Evolutionary conservation across 1,284 basidiomycete genomes (phyloP).

Genomic region (Rhodotorula sp.): DNA sequence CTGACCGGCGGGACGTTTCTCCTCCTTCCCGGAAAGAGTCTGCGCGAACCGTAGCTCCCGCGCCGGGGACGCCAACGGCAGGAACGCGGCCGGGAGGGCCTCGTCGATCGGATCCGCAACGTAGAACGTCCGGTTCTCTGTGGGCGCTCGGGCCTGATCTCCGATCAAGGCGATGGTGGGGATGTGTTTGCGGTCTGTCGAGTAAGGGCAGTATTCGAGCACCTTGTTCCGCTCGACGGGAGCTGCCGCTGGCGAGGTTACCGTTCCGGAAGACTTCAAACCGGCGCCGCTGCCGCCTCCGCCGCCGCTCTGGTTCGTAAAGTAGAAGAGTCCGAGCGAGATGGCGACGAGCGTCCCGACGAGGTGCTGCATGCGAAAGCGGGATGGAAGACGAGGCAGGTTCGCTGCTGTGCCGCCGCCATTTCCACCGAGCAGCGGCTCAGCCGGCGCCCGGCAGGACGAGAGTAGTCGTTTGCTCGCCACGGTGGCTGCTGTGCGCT

Average conservation of each 20-base stretch:
- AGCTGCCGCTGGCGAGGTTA: neutral
- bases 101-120: slow-evolving; percentile 3
- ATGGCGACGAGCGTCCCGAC: slow-evolving; percentile 10
- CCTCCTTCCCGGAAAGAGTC: neutral
- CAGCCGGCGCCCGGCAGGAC: neutral
- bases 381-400: neutral
- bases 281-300: neutral
- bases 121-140: slow-evolving; percentile 28
- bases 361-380: slow-evolving; percentile 14
- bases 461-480: slow-evolving; percentile 3
- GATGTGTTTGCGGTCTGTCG: slow-evolving; percentile 27
- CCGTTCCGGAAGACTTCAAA: too few relatives aligned
- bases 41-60: slow-evolving; percentile 38
- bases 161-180: slow-evolving; percentile 36
- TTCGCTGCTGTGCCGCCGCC: neutral
- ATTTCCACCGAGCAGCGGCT: neutral
- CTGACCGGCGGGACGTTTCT: neutral
- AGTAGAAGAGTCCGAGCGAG: slow-evolving; percentile 4
- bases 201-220: slow-evolving; percentile 31
- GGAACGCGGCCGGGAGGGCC: slow-evolving; percentile 12
- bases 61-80: slow-evolving; percentile 30
- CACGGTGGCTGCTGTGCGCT: neutral
- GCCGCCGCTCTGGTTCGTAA: neutral
- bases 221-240: slow-evolving; percentile 9
- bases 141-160: neutral